Percentiles rank a stretch among this genome's conserved stretches.
Conservation (phyloP, 495 filamentous ascomycete genomes). For the Pyrenopolyporus hunteri region DNA sequence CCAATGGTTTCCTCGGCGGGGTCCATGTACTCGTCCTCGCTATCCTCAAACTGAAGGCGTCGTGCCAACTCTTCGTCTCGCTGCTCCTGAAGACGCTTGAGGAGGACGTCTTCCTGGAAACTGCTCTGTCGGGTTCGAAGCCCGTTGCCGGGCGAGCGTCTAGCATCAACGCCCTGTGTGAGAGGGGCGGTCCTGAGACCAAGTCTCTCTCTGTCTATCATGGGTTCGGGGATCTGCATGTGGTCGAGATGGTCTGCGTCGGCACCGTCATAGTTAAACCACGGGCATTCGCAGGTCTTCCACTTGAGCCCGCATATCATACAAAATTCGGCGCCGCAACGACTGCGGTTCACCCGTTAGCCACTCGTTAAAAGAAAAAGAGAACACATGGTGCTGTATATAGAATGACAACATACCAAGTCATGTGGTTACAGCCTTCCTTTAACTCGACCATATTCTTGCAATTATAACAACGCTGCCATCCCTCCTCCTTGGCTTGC, state of each 20-base stretch:
- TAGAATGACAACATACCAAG: conserved; percentile 61
- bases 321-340: conserved; percentile 82
- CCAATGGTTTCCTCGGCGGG: conserved; percentile 45
- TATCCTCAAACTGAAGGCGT: conserved; percentile 57
- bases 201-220: conserved; percentile 38
- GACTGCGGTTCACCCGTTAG: conserved; percentile 52
- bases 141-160: conserved; percentile 13
- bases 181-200: conserved; percentile 22
- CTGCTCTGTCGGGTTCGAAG: conserved; percentile 47
- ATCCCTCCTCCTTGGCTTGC: conserved; percentile 72
- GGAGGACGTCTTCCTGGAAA: conserved; percentile 60
- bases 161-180: conserved; percentile 7
- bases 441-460: conserved; percentile 76
- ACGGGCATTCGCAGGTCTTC: conserved; percentile 83
- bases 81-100: conserved; percentile 60
- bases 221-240: conserved; percentile 58
- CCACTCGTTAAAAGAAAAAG: too few relatives aligned
- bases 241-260: conserved; percentile 64
- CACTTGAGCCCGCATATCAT: conserved; percentile 78
- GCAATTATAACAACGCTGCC: conserved; percentile 79
- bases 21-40: conserved; percentile 51
- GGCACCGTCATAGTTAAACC: conserved; percentile 71
- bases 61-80: conserved; percentile 63
- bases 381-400: not conserved
- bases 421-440: conserved; percentile 87